A percentile compares a stretch with the other conserved stretches of the same genome.
Evolutionary conservation across 2,329 filamentous ascomycete species (phyloP).

Genomic region (Diaporthe aspalathi): DNA sequence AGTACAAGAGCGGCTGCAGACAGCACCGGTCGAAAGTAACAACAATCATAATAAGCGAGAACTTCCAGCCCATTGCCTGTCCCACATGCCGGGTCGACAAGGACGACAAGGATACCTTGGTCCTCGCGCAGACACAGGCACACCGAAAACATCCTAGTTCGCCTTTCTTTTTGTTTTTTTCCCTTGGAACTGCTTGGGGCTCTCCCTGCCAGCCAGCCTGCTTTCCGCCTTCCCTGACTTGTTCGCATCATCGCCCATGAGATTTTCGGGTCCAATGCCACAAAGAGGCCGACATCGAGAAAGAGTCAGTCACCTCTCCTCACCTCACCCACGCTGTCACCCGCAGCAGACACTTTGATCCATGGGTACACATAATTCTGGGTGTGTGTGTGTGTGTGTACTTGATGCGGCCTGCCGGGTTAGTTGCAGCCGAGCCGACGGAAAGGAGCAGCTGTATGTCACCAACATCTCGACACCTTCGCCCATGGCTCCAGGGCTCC

Average conservation of each 20-base stretch:
- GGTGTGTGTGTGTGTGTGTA: background rate
- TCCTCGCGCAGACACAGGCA: background rate
- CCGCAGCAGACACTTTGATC: too few species aligned
- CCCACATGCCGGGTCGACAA: constrained; percentile 18
- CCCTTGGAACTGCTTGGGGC: too few species aligned
- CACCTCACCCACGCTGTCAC: too few species aligned
- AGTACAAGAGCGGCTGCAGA: background rate
- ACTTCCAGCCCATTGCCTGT: constrained; percentile 15
- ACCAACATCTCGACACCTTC: background rate
- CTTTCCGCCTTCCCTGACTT: background rate
- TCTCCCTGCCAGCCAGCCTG: constrained; percentile 7
- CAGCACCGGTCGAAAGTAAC: constrained; percentile 10
- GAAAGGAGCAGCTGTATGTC: background rate
- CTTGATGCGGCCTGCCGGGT: background rate
- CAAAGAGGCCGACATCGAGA: background rate
- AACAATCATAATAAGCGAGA: constrained; percentile 25
- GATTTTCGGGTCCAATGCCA: background rate
- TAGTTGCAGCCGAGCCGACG: background rate
- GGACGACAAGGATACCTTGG: background rate
- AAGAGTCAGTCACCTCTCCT: background rate
- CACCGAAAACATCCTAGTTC: constrained; percentile 24
- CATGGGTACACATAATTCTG: too few species aligned
- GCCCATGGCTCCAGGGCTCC: background rate
- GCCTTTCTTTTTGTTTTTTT: background rate
- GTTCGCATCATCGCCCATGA: background rate